Evolutionary conservation across 805 yeast genomes (phyloP).

Genomic region (Candida broadrunensis): DNA sequence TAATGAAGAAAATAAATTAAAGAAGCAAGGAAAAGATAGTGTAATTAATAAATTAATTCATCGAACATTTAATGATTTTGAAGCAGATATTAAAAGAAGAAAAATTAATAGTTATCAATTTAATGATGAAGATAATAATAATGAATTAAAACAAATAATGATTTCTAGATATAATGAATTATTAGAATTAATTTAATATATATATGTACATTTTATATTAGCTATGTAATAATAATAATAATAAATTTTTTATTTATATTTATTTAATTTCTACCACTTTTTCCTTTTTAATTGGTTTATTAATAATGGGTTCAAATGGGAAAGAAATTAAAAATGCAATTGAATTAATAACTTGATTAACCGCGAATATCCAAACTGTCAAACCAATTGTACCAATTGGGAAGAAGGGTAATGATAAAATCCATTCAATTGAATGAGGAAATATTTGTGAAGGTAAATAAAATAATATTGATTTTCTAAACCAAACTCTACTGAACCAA

Average conservation of each 20-base stretch:
- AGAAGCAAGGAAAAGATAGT: background rate
- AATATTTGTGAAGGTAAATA: conserved; percentile 57
- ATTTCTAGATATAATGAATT: conserved; percentile 9
- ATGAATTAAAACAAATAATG: conserved; percentile 14
- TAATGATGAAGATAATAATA: background rate
- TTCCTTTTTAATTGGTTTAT: conserved; percentile 9
- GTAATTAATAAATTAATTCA: conserved; percentile 2
- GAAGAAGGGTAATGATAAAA: conserved; percentile 64
- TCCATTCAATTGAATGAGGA: conserved; percentile 54
- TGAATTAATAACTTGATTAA: conserved; percentile 26
- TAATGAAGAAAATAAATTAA: background rate
- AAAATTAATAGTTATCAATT: conserved; percentile 11
- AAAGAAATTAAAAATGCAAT: conserved; percentile 18
- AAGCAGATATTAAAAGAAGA: conserved; percentile 10
- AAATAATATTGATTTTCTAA: conserved; percentile 52
- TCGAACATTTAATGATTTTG: conserved; percentile 6
- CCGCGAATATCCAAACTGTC: conserved; percentile 52
- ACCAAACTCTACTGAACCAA: conserved; percentile 49
- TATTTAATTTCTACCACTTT: conserved; percentile 5
- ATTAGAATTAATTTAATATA: background rate
- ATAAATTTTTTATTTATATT: background rate
- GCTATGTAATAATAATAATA: background rate
- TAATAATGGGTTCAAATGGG: conserved; percentile 13
- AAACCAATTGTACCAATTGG: conserved; percentile 61
- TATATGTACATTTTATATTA: too few relatives aligned